A percentile compares a stretch with the other conserved stretches of the same genome.
Evolutionary conservation across 176 grass and related monocot genomes (phyloP).

Genomic region (Typha latifolia): DNA sequence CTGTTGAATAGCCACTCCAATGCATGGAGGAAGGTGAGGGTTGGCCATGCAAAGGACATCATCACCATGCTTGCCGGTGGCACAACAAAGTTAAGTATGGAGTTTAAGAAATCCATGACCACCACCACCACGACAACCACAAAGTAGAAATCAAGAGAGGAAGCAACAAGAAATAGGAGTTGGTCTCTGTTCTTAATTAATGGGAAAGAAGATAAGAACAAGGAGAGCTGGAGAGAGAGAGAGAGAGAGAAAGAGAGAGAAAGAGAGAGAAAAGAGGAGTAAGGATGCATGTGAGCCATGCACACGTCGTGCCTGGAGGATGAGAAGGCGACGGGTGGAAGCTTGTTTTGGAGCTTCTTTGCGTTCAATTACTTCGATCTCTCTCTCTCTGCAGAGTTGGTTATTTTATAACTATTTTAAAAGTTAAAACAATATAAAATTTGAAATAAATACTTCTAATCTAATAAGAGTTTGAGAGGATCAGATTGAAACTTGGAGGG

Average conservation of each 20-base stretch:
- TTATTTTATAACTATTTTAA: not conserved
- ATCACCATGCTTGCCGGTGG: conserved; percentile 94
- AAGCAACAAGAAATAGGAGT: not conserved
- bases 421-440: not conserved
- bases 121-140: not conserved
- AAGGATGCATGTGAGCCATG: conserved; percentile 19
- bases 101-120: conserved; percentile 46
- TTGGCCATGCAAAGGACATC: conserved; percentile 86
- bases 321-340: conserved; percentile 19
- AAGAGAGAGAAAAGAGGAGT: too few species aligned
- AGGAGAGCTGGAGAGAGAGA: conserved; percentile 2
- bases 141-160: not conserved
- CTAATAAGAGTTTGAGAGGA: too few species aligned
- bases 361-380: not conserved
- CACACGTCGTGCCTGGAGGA: not conserved
- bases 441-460: too few species aligned
- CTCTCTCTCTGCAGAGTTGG: not conserved
- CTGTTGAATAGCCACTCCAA: conserved; percentile 53
- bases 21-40: conserved; percentile 50
- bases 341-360: conserved; percentile 14
- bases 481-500: too few species aligned
- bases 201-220: conserved; percentile 8
- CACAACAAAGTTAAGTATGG: conserved; percentile 64
- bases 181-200: too few species aligned
- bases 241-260: too few species aligned